Evolutionary conservation across 331 rosid species (phyloP).

Genomic region (Cucumis variabilis): DNA sequence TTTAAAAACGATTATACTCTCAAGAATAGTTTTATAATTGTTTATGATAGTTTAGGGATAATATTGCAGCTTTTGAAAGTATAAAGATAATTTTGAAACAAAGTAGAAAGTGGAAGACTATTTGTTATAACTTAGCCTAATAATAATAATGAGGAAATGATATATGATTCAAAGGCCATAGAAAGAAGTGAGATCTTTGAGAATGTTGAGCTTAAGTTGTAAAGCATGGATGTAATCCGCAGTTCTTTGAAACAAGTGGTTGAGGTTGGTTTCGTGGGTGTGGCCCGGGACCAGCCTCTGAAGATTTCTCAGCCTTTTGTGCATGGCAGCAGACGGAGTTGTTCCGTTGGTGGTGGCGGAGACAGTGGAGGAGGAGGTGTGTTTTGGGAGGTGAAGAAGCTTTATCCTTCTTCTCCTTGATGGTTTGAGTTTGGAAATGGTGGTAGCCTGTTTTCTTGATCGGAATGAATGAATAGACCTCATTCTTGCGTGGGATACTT

Average conservation of each 20-base stretch:
- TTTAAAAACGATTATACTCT: too few relatives aligned
- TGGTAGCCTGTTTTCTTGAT: neutral
- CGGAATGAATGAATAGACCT: slow-evolving; percentile 23
- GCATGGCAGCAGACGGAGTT: neutral
- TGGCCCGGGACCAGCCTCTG: slow-evolving; percentile 23
- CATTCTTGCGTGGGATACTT: slow-evolving; percentile 9
- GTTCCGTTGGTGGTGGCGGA: neutral
- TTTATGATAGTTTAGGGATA: too few relatives aligned
- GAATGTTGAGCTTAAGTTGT: slow-evolving; percentile 28
- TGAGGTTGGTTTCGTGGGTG: slow-evolving; percentile 10
- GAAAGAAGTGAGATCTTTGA: slow-evolving; percentile 26
- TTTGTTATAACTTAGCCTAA: too few relatives aligned
- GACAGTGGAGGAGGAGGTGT: neutral
- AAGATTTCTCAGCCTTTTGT: slow-evolving; percentile 23
- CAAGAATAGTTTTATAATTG: too few relatives aligned
- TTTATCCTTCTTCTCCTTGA: slow-evolving; percentile 21
- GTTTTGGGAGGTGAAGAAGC: neutral
- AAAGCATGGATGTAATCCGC: slow-evolving; percentile 23
- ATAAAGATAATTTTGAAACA: too few relatives aligned
- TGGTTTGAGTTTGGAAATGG: neutral
- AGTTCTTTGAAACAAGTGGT: slow-evolving; percentile 28
- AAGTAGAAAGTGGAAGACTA: too few relatives aligned
- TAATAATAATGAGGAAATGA: neutral
- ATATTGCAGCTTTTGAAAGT: neutral
- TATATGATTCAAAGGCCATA: slow-evolving; percentile 1